These are phyloP conservation scores for Chytriomyces sp. DNA, from an alignment of 192 early-diverging fungal genomes.

Conservation along the genomic window DNA sequence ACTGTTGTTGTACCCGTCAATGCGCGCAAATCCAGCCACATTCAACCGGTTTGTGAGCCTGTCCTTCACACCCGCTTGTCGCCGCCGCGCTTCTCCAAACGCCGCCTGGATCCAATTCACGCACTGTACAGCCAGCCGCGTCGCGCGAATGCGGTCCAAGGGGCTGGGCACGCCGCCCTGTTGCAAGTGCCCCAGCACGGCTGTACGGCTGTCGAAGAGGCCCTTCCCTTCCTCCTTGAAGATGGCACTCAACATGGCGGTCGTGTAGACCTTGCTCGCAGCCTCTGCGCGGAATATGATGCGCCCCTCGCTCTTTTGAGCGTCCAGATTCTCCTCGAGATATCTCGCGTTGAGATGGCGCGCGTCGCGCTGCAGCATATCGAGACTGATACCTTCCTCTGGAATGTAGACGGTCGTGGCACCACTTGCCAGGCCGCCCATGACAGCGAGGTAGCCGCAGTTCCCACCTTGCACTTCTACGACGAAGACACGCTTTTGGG, in stretches of 20 bases:
- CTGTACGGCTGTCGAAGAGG: slow-evolving; percentile 87
- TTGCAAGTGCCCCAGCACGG: slow-evolving; percentile 93
- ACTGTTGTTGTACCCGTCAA: slow-evolving; percentile 51
- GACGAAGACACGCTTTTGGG: slow-evolving; percentile 89
- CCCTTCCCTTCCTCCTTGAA: slow-evolving; percentile 84
- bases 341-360: slow-evolving; percentile 79
- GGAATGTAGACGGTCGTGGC: slow-evolving; percentile 93
- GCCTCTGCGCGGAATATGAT: slow-evolving; percentile 74
- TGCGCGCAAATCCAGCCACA: not conserved
- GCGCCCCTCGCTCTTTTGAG: slow-evolving; percentile 70
- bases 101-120: slow-evolving; percentile 82
- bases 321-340: slow-evolving; percentile 66
- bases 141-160: slow-evolving; percentile 95
- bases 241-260: slow-evolving; percentile 82
- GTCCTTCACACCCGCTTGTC: not conserved
- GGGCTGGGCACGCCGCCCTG: slow-evolving; percentile 93
- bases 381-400: slow-evolving; percentile 82
- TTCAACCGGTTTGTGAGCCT: slow-evolving; percentile 46
- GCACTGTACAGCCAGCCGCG: slow-evolving; percentile 76
- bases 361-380: slow-evolving; percentile 82
- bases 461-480: slow-evolving; percentile 97
- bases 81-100: slow-evolving; percentile 52
- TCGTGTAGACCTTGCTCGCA: slow-evolving; percentile 81
- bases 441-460: slow-evolving; percentile 85
- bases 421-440: slow-evolving; percentile 83